Base-by-base conservation (phyloP, 768 basidiomycete genomes). In the Neoboletus brunneissimus region DNA sequence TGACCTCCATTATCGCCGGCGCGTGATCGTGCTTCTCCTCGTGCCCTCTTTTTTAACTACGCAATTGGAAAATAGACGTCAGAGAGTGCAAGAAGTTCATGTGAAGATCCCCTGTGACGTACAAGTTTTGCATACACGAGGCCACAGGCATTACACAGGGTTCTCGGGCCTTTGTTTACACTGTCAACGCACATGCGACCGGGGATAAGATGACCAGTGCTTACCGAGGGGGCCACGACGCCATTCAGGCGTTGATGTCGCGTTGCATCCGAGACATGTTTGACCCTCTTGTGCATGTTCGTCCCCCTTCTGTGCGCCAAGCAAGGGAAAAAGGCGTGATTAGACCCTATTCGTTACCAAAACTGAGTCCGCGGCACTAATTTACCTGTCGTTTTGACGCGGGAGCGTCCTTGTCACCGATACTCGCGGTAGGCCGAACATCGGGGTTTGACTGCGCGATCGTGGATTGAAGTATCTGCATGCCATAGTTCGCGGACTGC, bases 201-300 rank as follows among this genome's bases (percentile, higher is more conserved):
- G 57, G 53, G 59, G 64, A 59, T 54, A 60, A 64, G 57, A 66
- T 18, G 57, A 65, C 59, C 51, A 55, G 35, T 43, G 73, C 77
- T 70, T 67, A 91, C 89, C 90, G 75, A 92, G 72, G 15, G 90
- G 90, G 1, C 90, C 90, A 59, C 91, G 76, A 53, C 90, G 78
- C 90, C 91, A 93, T 76, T 93, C 90, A 7, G 90, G 90, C 60
- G 90, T 93, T 54, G 89, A 86, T 16, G 91, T 93, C 58, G 89
- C 90, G 64, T 75, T 80, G 73, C 90, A 93, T 32, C 89, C 91
- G 32, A 90, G 77, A 72, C 90, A 93, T 25, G 81, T 87, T 69
- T 91, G 90, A 16, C 82, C 82, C 54, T 87, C 86, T 58, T 76
- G 75, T 54, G 71, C 73, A 52, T 74, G 74, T 49, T 75, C 77